Percentiles rank a stretch among this genome's conserved stretches.
Evolutionary conservation across 371 early-diverging fungal species (phyloP).

Genomic region (Mortierella sp.): DNA sequence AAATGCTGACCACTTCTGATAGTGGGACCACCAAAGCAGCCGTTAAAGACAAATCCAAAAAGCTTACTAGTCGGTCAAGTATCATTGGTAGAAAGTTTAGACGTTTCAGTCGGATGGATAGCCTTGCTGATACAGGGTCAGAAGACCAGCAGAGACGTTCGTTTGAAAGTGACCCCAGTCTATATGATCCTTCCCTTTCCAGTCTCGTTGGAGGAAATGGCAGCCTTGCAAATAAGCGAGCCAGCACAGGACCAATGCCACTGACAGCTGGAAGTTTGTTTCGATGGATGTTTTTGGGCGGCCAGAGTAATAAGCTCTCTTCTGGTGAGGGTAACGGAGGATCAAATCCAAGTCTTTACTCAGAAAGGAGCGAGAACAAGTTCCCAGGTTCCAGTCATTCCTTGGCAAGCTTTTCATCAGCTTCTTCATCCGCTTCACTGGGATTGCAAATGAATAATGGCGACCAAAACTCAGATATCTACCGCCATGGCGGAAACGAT

Average conservation of each 20-base stretch:
- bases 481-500: conserved; percentile 21
- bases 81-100: conserved; percentile 43
- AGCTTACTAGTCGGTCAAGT: conserved; percentile 43
- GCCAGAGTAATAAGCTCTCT: conserved; percentile 1
- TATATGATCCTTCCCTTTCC: conserved; percentile 5
- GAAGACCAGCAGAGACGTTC: conserved; percentile 15
- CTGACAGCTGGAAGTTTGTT: conserved; percentile 47
- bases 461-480: conserved; percentile 19
- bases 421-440: conserved; percentile 36
- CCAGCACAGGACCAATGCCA: conserved; percentile 29
- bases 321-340: conserved; percentile 3
- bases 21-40: conserved; percentile 7
- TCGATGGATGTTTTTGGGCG: conserved; percentile 47
- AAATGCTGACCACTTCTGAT: conserved; percentile 27
- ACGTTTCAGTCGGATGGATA: conserved; percentile 35
- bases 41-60: conserved; percentile 35
- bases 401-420: conserved; percentile 27
- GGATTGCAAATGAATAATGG: conserved; percentile 14
- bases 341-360: conserved; percentile 5
- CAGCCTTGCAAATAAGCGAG: conserved; percentile 17
- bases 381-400: conserved; percentile 21
- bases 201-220: conserved; percentile 14
- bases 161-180: conserved; percentile 12
- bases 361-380: conserved; percentile 10
- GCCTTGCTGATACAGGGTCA: background rate